Evolutionary conservation across 2,329 filamentous ascomycete genomes (phyloP).

Genomic region (Lomentospora prolificans): DNA sequence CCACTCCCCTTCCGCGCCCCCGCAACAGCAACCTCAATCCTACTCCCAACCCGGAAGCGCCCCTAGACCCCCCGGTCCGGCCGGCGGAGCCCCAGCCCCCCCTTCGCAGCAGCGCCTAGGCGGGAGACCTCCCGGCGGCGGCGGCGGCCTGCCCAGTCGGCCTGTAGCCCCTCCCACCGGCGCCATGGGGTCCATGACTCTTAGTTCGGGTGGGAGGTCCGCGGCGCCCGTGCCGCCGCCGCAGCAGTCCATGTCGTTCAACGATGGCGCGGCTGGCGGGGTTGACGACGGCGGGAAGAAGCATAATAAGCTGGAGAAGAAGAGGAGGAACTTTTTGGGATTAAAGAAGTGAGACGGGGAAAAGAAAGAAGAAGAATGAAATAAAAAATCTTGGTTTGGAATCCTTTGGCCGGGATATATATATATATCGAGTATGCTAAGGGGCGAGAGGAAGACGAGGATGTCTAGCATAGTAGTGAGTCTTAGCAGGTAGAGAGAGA

Average conservation of each 20-base stretch:
- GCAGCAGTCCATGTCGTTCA: constrained; percentile 4
- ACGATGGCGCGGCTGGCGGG: constrained; percentile 14
- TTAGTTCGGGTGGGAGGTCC: constrained; percentile 20
- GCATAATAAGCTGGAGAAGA: constrained; percentile 49
- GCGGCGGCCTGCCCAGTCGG: constrained; percentile 25
- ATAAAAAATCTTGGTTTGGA: background rate
- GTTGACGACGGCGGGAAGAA: constrained; percentile 19
- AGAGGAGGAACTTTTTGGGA: constrained; percentile 48
- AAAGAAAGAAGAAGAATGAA: no score
- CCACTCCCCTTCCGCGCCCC: constrained; percentile 12
- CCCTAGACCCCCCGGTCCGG: no score
- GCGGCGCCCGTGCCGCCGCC: constrained; percentile 14
- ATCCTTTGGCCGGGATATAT: no score
- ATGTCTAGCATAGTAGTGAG: no score
- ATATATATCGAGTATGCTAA: no score
- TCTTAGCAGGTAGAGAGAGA: no score
- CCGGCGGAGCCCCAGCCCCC: background rate
- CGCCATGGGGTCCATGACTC: constrained; percentile 45
- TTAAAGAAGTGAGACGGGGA: constrained; percentile 41
- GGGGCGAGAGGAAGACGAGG: no score
- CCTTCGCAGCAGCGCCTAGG: constrained; percentile 15
- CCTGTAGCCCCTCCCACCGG: constrained; percentile 38
- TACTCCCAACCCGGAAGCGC: constrained; percentile 9
- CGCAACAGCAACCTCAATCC: background rate
- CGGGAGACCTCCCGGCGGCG: constrained; percentile 12